phyloP scores from a whole-genome alignment of 768 basidiomycete genomes.

The Neoboletus brunneissimus region DNA sequence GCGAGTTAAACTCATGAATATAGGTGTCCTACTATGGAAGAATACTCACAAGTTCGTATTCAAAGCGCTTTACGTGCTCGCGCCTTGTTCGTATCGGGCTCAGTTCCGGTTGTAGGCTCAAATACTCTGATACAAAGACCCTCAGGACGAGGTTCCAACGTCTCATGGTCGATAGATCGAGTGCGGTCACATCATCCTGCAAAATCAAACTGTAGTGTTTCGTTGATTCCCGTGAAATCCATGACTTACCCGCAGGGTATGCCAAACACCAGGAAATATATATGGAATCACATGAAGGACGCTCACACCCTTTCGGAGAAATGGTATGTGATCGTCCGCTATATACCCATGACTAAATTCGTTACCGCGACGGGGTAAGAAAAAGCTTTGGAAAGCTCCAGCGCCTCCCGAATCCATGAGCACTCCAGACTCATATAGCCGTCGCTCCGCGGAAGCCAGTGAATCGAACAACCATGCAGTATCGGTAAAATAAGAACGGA shows the following conservation, averaged over 20 bases:
- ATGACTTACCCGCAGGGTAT: conserved; percentile 61
- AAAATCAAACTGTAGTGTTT: conserved; percentile 5
- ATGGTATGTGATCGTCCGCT: conserved; percentile 94
- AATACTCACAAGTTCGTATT: conserved; percentile 47
- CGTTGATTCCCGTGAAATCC: background rate
- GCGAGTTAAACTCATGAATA: background rate
- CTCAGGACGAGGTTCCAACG: conserved; percentile 88
- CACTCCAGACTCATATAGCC: conserved; percentile 63
- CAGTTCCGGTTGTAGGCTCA: conserved; percentile 59
- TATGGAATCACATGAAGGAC: conserved; percentile 86
- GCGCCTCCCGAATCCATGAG: conserved; percentile 49
- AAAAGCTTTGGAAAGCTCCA: conserved; percentile 59
- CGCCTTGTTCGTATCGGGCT: conserved; percentile 27
- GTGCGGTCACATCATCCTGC: conserved; percentile 85
- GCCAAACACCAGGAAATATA: conserved; percentile 92
- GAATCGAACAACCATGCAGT: conserved; percentile 94
- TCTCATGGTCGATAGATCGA: conserved; percentile 82
- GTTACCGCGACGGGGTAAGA: conserved; percentile 45
- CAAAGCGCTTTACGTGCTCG: conserved; percentile 35
- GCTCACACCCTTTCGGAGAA: conserved; percentile 77
- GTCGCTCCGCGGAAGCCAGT: conserved; percentile 65
- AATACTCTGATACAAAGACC: conserved; percentile 88
- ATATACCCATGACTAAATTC: conserved; percentile 55
- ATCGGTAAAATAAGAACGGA: conserved; percentile 79
- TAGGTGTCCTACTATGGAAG: background rate